Conservation (phyloP, 371 early-diverging fungal species). For the Mortierella sp. region DNA sequence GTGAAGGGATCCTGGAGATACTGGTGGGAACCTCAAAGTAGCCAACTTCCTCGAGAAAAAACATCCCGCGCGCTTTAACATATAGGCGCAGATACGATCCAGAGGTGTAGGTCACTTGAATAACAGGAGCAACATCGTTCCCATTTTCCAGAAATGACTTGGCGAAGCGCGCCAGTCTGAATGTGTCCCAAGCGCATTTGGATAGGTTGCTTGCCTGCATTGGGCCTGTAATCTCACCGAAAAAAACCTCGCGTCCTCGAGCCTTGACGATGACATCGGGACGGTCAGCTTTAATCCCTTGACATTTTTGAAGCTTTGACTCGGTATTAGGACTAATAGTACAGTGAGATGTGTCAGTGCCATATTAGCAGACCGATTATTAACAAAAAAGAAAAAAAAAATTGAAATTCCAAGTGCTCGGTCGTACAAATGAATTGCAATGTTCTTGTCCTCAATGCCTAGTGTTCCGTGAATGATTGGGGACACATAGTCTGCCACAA, state of each 20-base stretch:
- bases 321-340: constrained; percentile 10
- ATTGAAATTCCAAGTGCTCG: no score
- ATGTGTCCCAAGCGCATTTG: constrained; percentile 5
- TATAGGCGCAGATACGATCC: not conserved
- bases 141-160: constrained; percentile 7
- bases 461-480: constrained; percentile 17
- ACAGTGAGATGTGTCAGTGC: not conserved
- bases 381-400: not conserved
- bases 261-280: constrained; percentile 8
- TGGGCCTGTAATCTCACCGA: constrained; percentile 7
- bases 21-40: not conserved
- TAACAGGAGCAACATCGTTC: not conserved
- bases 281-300: constrained; percentile 14
- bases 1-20: constrained; percentile 5
- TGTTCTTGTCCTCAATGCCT: constrained; percentile 13
- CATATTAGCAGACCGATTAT: constrained; percentile 1
- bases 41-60: constrained; percentile 5
- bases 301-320: constrained; percentile 3
- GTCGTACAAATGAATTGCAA: constrained; percentile 20
- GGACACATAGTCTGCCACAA: constrained; percentile 19
- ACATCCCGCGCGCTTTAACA: constrained; percentile 1
- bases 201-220: not conserved
- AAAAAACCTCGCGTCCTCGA: constrained; percentile 4
- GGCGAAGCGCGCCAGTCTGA: constrained; percentile 5
- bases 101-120: constrained; percentile 3